A percentile compares a stretch with the other conserved stretches of the same genome.
These are phyloP conservation scores for Amanita polypyramis DNA, from an alignment of 768 basidiomycete species.

Conservation along the genomic window DNA sequence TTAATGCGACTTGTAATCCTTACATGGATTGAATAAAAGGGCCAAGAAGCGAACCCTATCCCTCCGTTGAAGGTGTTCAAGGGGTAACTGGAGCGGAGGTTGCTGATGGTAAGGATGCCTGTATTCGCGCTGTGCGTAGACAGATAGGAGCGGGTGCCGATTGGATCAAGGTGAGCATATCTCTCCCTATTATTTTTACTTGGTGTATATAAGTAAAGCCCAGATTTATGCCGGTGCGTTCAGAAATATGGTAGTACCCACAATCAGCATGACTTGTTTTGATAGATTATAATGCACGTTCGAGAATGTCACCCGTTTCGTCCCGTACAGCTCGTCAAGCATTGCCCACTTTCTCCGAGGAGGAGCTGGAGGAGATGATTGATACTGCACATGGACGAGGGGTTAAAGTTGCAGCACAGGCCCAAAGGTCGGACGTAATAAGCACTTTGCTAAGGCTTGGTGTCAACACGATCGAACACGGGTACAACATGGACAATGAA, in stretches of 20 bases:
- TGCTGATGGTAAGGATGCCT: slow-evolving; percentile 47
- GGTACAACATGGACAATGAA: slow-evolving; percentile 20
- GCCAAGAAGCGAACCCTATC: slow-evolving; percentile 36
- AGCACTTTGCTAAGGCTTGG: slow-evolving; percentile 25
- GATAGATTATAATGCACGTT: slow-evolving; percentile 43
- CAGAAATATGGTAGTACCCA: background rate
- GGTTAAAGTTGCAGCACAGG: slow-evolving; percentile 51
- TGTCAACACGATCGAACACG: slow-evolving; percentile 54
- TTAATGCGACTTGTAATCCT: slow-evolving; percentile 4
- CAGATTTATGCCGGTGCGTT: slow-evolving; percentile 43
- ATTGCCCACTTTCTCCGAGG: slow-evolving; percentile 31
- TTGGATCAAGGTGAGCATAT: slow-evolving; percentile 45
- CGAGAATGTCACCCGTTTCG: slow-evolving; percentile 33
- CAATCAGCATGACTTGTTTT: slow-evolving; percentile 2
- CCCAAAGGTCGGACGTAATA: slow-evolving; percentile 23
- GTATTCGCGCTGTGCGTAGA: slow-evolving; percentile 35
- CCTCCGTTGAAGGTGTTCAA: slow-evolving; percentile 41
- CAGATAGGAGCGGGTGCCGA: slow-evolving; percentile 60
- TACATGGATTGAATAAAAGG: slow-evolving; percentile 23
- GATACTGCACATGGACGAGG: slow-evolving; percentile 38
- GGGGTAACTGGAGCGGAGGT: slow-evolving; percentile 47
- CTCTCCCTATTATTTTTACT: slow-evolving; percentile 6
- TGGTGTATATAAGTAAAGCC: background rate
- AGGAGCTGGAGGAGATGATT: slow-evolving; percentile 41
- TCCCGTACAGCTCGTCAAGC: slow-evolving; percentile 20